Evolutionary conservation across 352 stramenopile species (phyloP).

Genomic region (Plasmopara muralis): DNA sequence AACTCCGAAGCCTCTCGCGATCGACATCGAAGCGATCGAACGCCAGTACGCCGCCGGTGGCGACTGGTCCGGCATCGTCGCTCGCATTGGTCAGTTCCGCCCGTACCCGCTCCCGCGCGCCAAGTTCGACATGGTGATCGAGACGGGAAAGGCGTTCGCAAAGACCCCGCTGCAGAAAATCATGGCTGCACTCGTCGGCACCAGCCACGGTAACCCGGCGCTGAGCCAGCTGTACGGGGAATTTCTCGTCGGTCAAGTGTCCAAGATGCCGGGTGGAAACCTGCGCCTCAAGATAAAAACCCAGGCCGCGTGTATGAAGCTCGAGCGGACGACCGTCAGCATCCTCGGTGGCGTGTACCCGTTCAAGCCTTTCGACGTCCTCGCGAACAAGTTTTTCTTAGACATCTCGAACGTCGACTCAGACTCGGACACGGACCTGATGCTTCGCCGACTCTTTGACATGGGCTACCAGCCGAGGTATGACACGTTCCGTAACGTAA

Average conservation of each 20-base stretch:
- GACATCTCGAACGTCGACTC: background rate
- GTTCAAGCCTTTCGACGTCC: background rate
- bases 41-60: background rate
- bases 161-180: background rate
- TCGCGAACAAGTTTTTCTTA: background rate
- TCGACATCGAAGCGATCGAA: background rate
- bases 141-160: background rate
- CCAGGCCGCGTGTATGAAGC: background rate
- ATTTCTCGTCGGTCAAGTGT: background rate
- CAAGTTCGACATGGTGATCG: background rate
- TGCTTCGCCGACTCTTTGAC: background rate
- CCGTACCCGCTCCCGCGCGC: background rate
- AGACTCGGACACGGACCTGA: background rate
- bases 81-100: background rate
- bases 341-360: no score
- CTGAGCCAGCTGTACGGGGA: background rate
- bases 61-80: background rate
- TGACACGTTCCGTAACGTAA: background rate
- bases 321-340: background rate
- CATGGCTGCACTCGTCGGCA: background rate
- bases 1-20: background rate
- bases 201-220: background rate
- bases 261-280: background rate
- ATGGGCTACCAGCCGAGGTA: background rate
- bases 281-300: background rate